Evolutionary conservation across 257 asterid genomes (phyloP).

Genomic region (Coffea canephora): DNA sequence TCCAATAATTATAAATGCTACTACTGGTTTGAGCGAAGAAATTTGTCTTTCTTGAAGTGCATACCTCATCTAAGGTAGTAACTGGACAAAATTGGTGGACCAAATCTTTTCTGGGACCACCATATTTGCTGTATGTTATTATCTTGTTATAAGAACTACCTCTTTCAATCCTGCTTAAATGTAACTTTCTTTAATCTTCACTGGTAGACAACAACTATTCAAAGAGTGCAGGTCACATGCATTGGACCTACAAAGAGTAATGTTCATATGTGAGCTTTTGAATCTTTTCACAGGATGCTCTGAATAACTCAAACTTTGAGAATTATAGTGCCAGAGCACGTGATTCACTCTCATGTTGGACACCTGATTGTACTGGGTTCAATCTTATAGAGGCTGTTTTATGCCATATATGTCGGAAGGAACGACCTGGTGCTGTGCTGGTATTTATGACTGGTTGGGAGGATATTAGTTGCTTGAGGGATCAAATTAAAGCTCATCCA

Average conservation of each 20-base stretch:
- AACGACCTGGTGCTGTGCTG: conserved; percentile 85
- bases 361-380: conserved; percentile 87
- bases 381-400: conserved; percentile 95
- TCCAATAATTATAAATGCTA: not conserved
- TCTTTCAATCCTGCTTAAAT: not conserved
- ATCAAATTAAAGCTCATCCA: conserved; percentile 96
- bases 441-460: conserved; percentile 99
- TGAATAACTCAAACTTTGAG: conserved; percentile 78
- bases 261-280: not conserved
- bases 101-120: not conserved
- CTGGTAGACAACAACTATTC: not conserved
- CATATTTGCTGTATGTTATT: not conserved
- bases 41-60: not conserved
- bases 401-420: conserved; percentile 95
- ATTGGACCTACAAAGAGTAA: not conserved
- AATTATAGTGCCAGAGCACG: conserved; percentile 75
- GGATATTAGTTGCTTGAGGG: conserved; percentile 94
- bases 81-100: not conserved
- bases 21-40: not conserved
- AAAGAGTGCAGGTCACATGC: not conserved
- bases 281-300: conserved; percentile 66
- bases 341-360: conserved; percentile 87
- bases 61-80: not conserved
- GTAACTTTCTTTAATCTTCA: not conserved
- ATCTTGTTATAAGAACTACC: not conserved